Base-by-base conservation (phyloP, 2,329 filamentous ascomycete species). In the Akanthomyces muscarius region DNA sequence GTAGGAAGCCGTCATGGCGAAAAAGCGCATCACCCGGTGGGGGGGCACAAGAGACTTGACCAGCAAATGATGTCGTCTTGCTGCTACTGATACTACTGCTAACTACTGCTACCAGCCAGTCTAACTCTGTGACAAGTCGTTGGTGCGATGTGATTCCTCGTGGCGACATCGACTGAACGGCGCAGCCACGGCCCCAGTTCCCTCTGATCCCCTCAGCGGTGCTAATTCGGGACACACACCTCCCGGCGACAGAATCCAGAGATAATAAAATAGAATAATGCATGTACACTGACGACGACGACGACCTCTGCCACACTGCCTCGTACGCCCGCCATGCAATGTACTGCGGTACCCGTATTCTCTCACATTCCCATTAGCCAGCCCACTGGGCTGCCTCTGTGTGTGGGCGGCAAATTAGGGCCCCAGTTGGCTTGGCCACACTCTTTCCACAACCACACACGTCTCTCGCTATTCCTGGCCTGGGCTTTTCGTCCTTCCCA, bases 211-310 rank as follows among this genome's bases (percentile, higher is more conserved):
- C 38, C 38, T 7, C 33, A 36, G 21, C 36, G 23, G n/a, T 61
- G 41, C 58, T 61, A 61, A 61, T 61, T 61, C 50, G 58, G 58
- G 58, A 61, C 58, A 61, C 58, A 61, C 57, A 60, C 57, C 48
- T 52, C 57, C 47, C 47, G 38, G 51, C 25, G 8, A 14, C 21
- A 23, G 30, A 44, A 56, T 44, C 53, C 53, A 13, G 23, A 54
- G 41, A 18, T 25, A 30, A 25, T 25, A 25, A 25, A 25, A 41
- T 50, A 16, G 10, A 25, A 23, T 16, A 14, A 8, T 14, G 8
- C 10, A 44, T 4, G 36, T 60, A 52, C 47, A 51, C 47, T 23
- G 1, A 28, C 47, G 23, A 44, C 42, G 38, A 38, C 45, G 16
- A 8, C 21, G n/a, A 51, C 57, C 36, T 36, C 36, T 28, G 13